These are phyloP conservation scores for Tagetes patula DNA, from an alignment of 129 eudicot species.

Conservation along the genomic window DNA sequence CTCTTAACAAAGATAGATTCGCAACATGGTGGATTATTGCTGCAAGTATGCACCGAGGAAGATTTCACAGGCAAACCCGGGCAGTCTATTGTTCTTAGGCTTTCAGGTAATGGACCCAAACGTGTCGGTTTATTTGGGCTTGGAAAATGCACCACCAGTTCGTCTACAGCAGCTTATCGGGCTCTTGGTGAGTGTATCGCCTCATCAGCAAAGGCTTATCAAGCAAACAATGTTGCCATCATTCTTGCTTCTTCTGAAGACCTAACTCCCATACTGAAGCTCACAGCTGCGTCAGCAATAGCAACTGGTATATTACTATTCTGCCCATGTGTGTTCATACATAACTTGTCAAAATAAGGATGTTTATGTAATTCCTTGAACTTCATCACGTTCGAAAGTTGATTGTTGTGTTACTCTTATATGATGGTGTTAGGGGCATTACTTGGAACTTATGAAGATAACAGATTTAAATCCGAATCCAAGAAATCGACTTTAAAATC, in stretches of 20 bases:
- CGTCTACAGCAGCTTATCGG: constrained; percentile 47
- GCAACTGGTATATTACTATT: constrained; percentile 58
- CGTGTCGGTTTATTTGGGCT: constrained; percentile 78
- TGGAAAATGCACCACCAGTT: constrained; percentile 50
- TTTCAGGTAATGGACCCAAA: constrained; percentile 75
- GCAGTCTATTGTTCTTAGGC: constrained; percentile 77
- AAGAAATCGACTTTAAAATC: constrained; percentile 72
- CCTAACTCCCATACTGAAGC: constrained; percentile 60
- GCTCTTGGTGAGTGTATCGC: constrained; percentile 87
- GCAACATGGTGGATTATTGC: constrained; percentile 61
- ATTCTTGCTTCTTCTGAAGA: constrained; percentile 73
- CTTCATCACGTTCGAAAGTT: neutral
- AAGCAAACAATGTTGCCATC: constrained; percentile 68
- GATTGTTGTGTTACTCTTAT: constrained; percentile 19
- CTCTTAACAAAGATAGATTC: constrained; percentile 67
- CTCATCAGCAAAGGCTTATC: constrained; percentile 73
- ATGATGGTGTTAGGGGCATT: constrained; percentile 48
- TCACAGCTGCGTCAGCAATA: constrained; percentile 60
- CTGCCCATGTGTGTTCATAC: neutral
- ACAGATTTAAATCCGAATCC: constrained; percentile 81
- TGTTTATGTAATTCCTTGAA: neutral
- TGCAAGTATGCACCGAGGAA: constrained; percentile 74
- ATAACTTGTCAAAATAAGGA: neutral
- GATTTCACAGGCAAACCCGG: constrained; percentile 84
- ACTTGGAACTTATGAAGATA: constrained; percentile 79